Percentiles rank a stretch among this genome's conserved stretches.
Evolutionary conservation across 306 rosid species (phyloP).

Genomic region (Dryas drummondii): DNA sequence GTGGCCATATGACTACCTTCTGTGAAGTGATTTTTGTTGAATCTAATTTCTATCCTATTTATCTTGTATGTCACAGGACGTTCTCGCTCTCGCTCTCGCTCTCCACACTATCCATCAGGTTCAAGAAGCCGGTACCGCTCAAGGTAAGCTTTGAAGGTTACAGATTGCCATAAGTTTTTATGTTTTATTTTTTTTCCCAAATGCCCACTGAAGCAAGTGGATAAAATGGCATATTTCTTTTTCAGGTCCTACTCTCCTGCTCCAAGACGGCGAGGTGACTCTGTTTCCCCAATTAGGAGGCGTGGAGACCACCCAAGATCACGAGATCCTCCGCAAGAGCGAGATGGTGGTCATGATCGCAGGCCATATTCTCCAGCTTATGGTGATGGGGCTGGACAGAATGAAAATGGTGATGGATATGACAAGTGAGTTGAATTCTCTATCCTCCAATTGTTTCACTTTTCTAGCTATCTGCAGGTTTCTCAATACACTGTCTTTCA

Average conservation of each 20-base stretch:
- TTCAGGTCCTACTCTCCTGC: constrained; percentile 91
- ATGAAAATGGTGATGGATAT: constrained; percentile 52
- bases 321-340: constrained; percentile 63
- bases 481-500: background rate
- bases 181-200: background rate
- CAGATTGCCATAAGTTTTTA: background rate
- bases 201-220: constrained; percentile 8
- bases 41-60: constrained; percentile 8
- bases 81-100: constrained; percentile 87
- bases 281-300: constrained; percentile 73
- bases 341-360: constrained; percentile 58
- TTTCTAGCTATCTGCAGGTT: background rate
- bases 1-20: background rate
- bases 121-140: constrained; percentile 84
- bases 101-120: constrained; percentile 72
- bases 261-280: constrained; percentile 70
- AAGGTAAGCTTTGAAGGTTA: constrained; percentile 49
- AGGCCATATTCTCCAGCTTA: constrained; percentile 81
- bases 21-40: constrained; percentile 8
- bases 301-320: constrained; percentile 71
- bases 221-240: constrained; percentile 19
- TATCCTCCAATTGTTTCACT: background rate
- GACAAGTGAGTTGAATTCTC: constrained; percentile 48
- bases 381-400: constrained; percentile 53
- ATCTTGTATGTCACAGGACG: constrained; percentile 49